phyloP scores from a whole-genome alignment of 2,329 filamentous ascomycete species.

The Lachnellula arida region DNA sequence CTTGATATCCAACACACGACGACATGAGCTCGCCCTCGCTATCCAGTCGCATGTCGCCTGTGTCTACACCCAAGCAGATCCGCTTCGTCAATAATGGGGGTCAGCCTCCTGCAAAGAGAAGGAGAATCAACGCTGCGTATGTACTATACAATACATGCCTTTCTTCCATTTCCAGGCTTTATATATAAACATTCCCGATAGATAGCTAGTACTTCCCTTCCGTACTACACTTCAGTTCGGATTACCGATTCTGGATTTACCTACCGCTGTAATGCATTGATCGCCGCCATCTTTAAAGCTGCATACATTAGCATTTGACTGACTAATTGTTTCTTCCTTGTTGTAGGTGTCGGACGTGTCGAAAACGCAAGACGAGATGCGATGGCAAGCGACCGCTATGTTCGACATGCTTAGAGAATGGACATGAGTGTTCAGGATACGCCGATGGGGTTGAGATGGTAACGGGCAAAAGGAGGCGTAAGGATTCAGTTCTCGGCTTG shows the following conservation, averaged over 20 bases:
- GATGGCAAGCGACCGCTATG: conserved; percentile 68
- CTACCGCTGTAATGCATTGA: neutral
- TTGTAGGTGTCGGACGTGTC: conserved; percentile 65
- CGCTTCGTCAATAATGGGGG: conserved; percentile 81
- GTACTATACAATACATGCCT: conserved; percentile 30
- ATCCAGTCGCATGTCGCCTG: conserved; percentile 7
- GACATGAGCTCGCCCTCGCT: conserved; percentile 18
- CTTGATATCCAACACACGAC: neutral
- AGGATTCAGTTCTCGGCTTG: conserved; percentile 13
- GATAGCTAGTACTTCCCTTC: neutral
- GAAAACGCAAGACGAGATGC: conserved; percentile 71
- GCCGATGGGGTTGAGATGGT: conserved; percentile 34
- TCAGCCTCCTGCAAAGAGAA: conserved; percentile 72
- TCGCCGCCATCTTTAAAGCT: no score
- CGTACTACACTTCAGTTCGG: neutral
- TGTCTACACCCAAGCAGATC: conserved; percentile 52
- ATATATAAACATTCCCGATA: neutral
- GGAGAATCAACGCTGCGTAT: conserved; percentile 75
- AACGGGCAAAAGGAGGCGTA: conserved; percentile 15
- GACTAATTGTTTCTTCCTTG: neutral
- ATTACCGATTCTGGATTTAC: conserved; percentile 3
- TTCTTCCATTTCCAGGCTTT: no score
- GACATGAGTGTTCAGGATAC: conserved; percentile 65
- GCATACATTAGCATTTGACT: no score
- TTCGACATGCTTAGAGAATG: conserved; percentile 68